phyloP scores from a whole-genome alignment of 495 filamentous ascomycete species.

The Haplographium delicatum region DNA sequence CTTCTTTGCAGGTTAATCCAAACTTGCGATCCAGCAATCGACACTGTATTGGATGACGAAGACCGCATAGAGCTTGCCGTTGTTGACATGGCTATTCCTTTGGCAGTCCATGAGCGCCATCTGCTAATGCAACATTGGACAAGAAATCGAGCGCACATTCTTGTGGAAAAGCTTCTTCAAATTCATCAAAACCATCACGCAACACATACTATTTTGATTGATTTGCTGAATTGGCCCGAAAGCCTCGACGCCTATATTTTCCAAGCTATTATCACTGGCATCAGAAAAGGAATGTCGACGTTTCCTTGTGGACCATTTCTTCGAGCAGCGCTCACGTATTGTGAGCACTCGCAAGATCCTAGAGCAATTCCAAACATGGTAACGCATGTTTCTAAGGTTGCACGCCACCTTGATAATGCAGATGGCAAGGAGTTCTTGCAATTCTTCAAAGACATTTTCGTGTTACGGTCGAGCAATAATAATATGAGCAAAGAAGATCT shows the following conservation, averaged over 20 bases:
- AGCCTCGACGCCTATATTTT: conserved; percentile 13
- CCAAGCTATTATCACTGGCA: conserved; percentile 19
- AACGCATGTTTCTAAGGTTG: conserved; percentile 51
- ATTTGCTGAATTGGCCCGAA: conserved; percentile 33
- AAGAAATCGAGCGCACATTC: conserved; percentile 34
- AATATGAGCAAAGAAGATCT: conserved; percentile 36
- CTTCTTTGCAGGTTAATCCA: conserved; percentile 47
- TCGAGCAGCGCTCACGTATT: conserved; percentile 20
- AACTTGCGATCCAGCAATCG: conserved; percentile 16
- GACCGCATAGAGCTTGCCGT: conserved; percentile 10
- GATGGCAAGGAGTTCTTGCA: conserved; percentile 55
- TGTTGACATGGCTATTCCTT: conserved; percentile 26
- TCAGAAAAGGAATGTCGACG: conserved; percentile 7
- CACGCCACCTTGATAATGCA: conserved; percentile 28
- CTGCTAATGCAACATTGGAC: conserved; percentile 39
- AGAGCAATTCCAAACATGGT: conserved; percentile 47
- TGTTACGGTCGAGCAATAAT: conserved; percentile 31
- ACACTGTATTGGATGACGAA: conserved; percentile 9
- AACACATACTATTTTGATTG: conserved; percentile 39
- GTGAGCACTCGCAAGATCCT: conserved; percentile 27
- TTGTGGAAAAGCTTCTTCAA: conserved; percentile 44
- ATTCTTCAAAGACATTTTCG: conserved; percentile 48
- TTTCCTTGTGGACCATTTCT: conserved; percentile 15
- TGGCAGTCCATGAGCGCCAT: conserved; percentile 36
- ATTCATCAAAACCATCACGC: conserved; percentile 42